Percentiles rank a stretch among this genome's conserved stretches.
phyloP scores from a whole-genome alignment of 2,329 filamentous ascomycete species.

The Phialocephala subalpina region DNA sequence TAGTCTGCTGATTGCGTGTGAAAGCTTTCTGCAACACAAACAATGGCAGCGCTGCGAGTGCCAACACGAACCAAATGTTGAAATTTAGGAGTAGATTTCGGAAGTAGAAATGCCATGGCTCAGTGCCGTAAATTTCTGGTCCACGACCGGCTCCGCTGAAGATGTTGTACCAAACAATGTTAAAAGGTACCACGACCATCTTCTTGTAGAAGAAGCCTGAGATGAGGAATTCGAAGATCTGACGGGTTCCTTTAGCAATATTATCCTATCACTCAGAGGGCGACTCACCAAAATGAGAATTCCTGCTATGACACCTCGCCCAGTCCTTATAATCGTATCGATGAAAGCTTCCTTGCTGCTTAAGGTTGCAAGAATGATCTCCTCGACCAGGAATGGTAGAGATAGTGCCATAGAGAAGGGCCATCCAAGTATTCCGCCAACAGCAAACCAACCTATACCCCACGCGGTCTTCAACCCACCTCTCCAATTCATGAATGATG shows the following conservation, averaged over 20 bases:
- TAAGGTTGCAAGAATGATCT: conserved; percentile 65
- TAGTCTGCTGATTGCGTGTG: conserved; percentile 62
- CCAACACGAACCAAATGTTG: conserved; percentile 90
- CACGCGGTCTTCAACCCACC: conserved; percentile 80
- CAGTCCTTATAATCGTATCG: conserved; percentile 65
- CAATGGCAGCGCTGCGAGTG: conserved; percentile 76
- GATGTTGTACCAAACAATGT: conserved; percentile 96
- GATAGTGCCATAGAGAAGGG: conserved; percentile 89
- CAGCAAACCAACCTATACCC: conserved; percentile 90
- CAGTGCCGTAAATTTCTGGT: conserved; percentile 92
- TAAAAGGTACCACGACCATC: conserved; percentile 80
- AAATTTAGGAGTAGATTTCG: conserved; percentile 93
- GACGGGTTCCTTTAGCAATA: conserved; percentile 38
- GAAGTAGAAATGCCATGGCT: conserved; percentile 97
- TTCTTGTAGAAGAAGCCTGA: conserved; percentile 90
- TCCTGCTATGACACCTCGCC: conserved; percentile 66
- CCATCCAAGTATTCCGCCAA: conserved; percentile 89
- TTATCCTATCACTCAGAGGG: neutral
- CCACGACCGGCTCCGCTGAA: conserved; percentile 81
- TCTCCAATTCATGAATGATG: conserved; percentile 90
- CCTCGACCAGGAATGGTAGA: conserved; percentile 82
- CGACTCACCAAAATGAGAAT: conserved; percentile 42
- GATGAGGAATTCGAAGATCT: conserved; percentile 74
- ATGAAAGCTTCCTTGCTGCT: conserved; percentile 66
- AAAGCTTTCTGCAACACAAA: conserved; percentile 77